phyloP scores from a whole-genome alignment of 345 rosid genomes.

The Gossypium raimondii region DNA sequence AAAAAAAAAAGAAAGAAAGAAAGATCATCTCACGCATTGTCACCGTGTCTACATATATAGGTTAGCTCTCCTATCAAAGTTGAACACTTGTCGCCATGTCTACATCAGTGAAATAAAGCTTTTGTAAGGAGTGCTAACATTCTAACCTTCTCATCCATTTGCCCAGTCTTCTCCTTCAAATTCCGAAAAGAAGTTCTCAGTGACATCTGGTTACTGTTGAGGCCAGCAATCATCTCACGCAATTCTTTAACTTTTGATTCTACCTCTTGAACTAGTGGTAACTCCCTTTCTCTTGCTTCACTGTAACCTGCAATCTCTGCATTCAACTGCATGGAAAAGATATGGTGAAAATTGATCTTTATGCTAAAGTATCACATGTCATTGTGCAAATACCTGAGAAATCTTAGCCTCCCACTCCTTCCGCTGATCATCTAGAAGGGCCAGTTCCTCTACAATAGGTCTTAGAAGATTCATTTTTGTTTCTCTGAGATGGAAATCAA shows the following conservation, averaged over 20 bases:
- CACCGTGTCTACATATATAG: not conserved
- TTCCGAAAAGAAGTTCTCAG: constrained; percentile 50
- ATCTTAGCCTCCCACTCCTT: constrained; percentile 60
- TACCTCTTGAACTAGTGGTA: constrained; percentile 66
- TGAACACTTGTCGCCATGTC: not conserved
- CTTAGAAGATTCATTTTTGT: constrained; percentile 61
- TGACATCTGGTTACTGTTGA: constrained; percentile 73
- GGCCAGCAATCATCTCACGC: constrained; percentile 51
- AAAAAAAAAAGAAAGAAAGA: not conserved
- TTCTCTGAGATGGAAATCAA: constrained; percentile 38
- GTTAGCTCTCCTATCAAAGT: not conserved
- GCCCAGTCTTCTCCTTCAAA: constrained; percentile 56
- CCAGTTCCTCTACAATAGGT: constrained; percentile 52
- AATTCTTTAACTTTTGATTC: constrained; percentile 61
- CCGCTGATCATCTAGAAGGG: constrained; percentile 61
- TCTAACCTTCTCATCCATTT: constrained; percentile 62
- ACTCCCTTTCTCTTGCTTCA: constrained; percentile 62
- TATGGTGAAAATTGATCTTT: constrained; percentile 17
- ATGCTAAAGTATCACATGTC: constrained; percentile 8
- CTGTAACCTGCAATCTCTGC: constrained; percentile 64
- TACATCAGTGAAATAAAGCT: not conserved
- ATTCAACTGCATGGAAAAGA: constrained; percentile 51
- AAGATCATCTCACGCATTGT: too few species aligned
- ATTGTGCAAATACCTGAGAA: constrained; percentile 47
- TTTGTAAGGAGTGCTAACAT: not conserved